A percentile compares a stretch with the other conserved stretches of the same genome.
These are phyloP conservation scores for Pterulicium gracile DNA, from an alignment of 1,284 basidiomycete species.

Conservation along the genomic window DNA sequence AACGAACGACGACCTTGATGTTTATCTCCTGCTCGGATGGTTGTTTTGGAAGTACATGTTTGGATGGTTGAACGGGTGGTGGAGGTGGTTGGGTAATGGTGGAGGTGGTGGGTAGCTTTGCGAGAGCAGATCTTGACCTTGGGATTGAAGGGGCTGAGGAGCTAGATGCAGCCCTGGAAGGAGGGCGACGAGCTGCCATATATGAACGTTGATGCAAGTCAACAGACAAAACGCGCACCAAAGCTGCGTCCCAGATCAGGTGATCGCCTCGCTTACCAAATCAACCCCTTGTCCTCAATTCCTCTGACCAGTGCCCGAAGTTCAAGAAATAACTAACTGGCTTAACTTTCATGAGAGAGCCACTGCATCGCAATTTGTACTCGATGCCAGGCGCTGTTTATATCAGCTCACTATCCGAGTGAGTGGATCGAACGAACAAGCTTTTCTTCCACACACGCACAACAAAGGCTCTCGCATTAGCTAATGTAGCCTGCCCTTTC, in stretches of 20 bases:
- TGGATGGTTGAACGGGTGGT: constrained; percentile 11
- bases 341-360: too few relatives aligned
- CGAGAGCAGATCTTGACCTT: constrained; percentile 28
- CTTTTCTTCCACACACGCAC: too few relatives aligned
- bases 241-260: constrained; percentile 16
- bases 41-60: constrained; percentile 9
- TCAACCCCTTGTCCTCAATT: not conserved
- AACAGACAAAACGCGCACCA: not conserved
- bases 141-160: constrained; percentile 15
- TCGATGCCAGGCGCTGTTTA: too few relatives aligned
- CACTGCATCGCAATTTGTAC: too few relatives aligned
- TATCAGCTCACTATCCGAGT: too few relatives aligned
- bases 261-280: constrained; percentile 12
- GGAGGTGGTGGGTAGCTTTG: constrained; percentile 19
- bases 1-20: constrained; percentile 89
- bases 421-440: too few relatives aligned
- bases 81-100: constrained; percentile 17
- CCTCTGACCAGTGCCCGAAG: too few relatives aligned
- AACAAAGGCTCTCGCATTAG: not conserved
- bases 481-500: constrained; percentile 5
- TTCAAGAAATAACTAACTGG: too few relatives aligned
- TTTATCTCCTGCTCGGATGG: constrained; percentile 40
- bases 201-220: constrained; percentile 1
- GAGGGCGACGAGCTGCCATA: constrained; percentile 44
- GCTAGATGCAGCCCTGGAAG: constrained; percentile 24